Evolutionary conservation across 2,329 filamentous ascomycete genomes (phyloP).

Genomic region (Sporothrix dimorphospora): DNA sequence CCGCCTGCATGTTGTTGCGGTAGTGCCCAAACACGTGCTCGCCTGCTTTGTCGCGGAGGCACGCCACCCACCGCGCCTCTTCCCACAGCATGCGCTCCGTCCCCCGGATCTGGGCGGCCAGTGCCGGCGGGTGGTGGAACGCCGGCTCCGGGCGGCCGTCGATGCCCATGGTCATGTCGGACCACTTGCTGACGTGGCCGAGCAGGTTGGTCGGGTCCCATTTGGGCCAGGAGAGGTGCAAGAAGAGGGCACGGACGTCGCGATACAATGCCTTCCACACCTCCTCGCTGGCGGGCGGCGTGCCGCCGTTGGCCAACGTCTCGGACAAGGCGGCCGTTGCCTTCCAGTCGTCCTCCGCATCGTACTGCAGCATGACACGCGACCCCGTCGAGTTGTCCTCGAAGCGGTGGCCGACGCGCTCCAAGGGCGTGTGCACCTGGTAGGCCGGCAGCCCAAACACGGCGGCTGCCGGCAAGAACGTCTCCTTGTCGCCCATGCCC

Average conservation of each 20-base stretch:
- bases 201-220: constrained; percentile 40
- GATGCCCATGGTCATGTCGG: constrained; percentile 34
- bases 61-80: constrained; percentile 40
- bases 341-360: constrained; percentile 38
- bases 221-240: constrained; percentile 44
- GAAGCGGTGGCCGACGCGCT: constrained; percentile 41
- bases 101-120: constrained; percentile 38
- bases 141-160: constrained; percentile 38
- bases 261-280: constrained; percentile 16
- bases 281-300: constrained; percentile 5
- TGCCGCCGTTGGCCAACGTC: background rate
- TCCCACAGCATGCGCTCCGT: constrained; percentile 43
- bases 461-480: constrained; percentile 49
- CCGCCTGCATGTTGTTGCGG: constrained; percentile 20
- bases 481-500: constrained; percentile 55
- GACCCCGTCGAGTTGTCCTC: constrained; percentile 36
- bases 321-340: background rate
- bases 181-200: constrained; percentile 34
- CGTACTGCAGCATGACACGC: constrained; percentile 39
- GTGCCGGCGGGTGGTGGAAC: constrained; percentile 37
- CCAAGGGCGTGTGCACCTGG: constrained; percentile 42
- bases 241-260: constrained; percentile 39
- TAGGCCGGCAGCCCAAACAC: constrained; percentile 46
- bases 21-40: constrained; percentile 32
- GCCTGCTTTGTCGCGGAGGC: constrained; percentile 32